Conservation (phyloP, 345 rosid species). For the Eucalyptus urophylla region DNA sequence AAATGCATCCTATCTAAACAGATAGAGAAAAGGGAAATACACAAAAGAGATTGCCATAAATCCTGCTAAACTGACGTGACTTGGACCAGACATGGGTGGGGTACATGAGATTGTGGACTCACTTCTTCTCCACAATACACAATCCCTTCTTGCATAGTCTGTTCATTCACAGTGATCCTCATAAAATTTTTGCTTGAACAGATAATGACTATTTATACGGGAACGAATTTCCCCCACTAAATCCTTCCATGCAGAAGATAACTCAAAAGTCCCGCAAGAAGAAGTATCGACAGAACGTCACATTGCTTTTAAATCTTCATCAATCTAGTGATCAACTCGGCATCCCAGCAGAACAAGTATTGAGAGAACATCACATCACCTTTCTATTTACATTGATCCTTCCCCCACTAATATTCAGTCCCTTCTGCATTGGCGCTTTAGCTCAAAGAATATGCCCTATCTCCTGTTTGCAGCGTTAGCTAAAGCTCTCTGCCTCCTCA, state of each 20-base stretch:
- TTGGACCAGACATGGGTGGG: not conserved
- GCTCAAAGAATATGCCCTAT: not conserved
- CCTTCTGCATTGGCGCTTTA: not conserved
- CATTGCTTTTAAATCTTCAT: not conserved
- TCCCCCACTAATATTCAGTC: not conserved
- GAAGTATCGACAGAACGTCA: not conserved
- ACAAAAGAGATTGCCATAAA: not conserved
- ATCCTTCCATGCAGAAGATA: not conserved
- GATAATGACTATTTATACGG: too few relatives aligned
- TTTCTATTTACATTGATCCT: not conserved
- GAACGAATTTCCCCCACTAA: not conserved
- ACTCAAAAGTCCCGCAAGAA: not conserved
- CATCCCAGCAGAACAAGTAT: not conserved
- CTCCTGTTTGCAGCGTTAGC: not conserved
- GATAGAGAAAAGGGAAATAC: not conserved
- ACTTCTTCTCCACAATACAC: not conserved
- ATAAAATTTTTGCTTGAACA: too few relatives aligned
- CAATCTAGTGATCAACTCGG: not conserved
- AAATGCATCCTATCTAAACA: not conserved
- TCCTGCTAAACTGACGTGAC: not conserved
- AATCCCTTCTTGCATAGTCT: not conserved
- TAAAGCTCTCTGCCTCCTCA: conserved; percentile 17
- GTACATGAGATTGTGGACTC: not conserved
- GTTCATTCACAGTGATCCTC: not conserved
- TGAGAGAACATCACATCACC: not conserved